A percentile compares a stretch with the other conserved stretches of the same genome.
These are phyloP conservation scores for Penicillium cosmopolitanum DNA, from an alignment of 495 filamentous ascomycete species.

Conservation along the genomic window DNA sequence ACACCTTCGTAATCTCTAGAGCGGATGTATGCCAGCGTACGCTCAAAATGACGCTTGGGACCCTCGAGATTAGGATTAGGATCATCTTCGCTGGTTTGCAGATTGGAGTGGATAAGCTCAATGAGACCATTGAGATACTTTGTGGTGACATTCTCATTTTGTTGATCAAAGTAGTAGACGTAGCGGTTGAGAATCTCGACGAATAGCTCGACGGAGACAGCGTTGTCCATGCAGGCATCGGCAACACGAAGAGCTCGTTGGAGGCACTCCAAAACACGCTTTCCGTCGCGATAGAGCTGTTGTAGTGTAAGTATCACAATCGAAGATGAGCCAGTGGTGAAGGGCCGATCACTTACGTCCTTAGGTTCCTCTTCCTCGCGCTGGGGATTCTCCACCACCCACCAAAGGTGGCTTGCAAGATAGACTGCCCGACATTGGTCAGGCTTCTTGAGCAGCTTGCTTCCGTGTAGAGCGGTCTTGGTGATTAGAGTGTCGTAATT, in stretches of 20 bases:
- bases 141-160: slow-evolving; percentile 96
- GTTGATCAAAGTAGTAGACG: slow-evolving; percentile 98
- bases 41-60: slow-evolving; percentile 88
- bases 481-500: slow-evolving; percentile 99
- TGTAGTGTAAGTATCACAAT: slow-evolving; percentile 11
- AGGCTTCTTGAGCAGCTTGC: slow-evolving; percentile 95
- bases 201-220: slow-evolving; percentile 94
- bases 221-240: slow-evolving; percentile 99
- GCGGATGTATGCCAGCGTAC: slow-evolving; percentile 90
- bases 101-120: slow-evolving; percentile 95
- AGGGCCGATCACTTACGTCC: slow-evolving; percentile 59
- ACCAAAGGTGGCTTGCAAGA: slow-evolving; percentile 95
- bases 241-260: slow-evolving; percentile 95
- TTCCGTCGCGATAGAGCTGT: slow-evolving; percentile 94
- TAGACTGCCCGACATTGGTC: slow-evolving; percentile 98
- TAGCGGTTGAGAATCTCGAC: slow-evolving; percentile 98
- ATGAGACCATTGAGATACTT: slow-evolving; percentile 99
- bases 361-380: slow-evolving; percentile 82
- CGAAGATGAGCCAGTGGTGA: neutral
- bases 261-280: slow-evolving; percentile 93
- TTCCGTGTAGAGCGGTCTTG: slow-evolving; percentile 94
- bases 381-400: slow-evolving; percentile 86
- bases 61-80: slow-evolving; percentile 77
- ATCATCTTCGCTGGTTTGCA: slow-evolving; percentile 73
- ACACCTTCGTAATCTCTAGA: slow-evolving; percentile 92